Conservation (phyloP, 768 basidiomycete genomes). For the Mrakia hoshinonis region DNA sequence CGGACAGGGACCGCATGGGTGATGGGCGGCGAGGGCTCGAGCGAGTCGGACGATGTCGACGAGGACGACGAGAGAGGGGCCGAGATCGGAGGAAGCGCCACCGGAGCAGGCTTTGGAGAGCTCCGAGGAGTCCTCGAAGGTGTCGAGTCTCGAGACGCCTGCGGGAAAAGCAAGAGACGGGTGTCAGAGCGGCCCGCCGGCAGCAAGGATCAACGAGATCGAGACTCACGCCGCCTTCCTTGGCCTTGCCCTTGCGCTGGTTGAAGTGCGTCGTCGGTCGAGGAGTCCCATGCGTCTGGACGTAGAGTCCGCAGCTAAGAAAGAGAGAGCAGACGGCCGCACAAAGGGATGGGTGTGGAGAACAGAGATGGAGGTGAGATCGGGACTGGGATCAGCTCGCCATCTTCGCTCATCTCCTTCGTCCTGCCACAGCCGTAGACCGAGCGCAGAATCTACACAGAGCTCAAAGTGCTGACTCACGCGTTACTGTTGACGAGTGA, state of each 20-base stretch:
- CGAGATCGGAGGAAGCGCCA: background rate
- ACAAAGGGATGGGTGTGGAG: background rate
- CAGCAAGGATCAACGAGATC: background rate
- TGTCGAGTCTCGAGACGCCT: constrained; percentile 24
- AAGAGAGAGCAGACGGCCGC: background rate
- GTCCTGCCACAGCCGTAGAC: background rate
- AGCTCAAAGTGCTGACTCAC: background rate
- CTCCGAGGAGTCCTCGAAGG: constrained; percentile 24
- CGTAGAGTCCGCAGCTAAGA: constrained; percentile 19
- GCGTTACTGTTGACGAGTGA: constrained; percentile 18
- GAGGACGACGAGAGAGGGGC: constrained; percentile 3
- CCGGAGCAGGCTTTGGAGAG: constrained; percentile 13
- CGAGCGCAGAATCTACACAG: background rate
- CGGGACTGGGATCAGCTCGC: background rate
- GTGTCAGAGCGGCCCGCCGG: background rate
- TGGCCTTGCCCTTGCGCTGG: constrained; percentile 24
- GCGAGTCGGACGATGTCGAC: constrained; percentile 8
- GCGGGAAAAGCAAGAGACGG: background rate
- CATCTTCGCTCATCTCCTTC: background rate
- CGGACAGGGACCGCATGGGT: background rate
- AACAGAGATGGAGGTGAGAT: background rate
- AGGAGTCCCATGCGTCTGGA: constrained; percentile 27
- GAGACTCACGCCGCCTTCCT: constrained; percentile 10
- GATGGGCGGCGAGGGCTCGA: constrained; percentile 10
- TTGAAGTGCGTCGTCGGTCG: constrained; percentile 26